Percentiles rank a stretch among this genome's conserved stretches.
Evolutionary conservation across 441 rosid genomes (phyloP).

Genomic region (Jatropha podagrica): DNA sequence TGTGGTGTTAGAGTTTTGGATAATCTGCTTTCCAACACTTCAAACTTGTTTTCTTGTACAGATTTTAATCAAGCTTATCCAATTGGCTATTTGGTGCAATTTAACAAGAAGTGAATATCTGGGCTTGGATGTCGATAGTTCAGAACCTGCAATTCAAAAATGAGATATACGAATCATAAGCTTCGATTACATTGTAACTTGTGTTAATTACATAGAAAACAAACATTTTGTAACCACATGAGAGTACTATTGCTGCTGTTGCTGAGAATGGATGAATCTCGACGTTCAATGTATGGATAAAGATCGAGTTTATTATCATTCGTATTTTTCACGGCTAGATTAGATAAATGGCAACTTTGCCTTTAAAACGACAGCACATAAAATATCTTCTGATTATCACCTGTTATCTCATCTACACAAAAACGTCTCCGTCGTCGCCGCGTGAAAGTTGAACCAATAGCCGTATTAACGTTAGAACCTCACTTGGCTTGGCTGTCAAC

Average conservation of each 20-base stretch:
- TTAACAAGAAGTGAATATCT: background rate
- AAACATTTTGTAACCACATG: background rate
- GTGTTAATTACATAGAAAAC: background rate
- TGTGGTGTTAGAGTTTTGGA: background rate
- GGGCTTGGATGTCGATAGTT: background rate
- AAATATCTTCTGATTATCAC: background rate
- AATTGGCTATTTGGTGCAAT: background rate
- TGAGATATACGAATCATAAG: background rate
- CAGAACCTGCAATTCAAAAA: background rate
- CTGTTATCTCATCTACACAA: background rate
- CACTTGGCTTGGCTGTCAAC: background rate
- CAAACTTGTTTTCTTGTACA: background rate
- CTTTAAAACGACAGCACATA: too few relatives aligned
- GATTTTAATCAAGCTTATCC: background rate
- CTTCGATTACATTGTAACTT: background rate
- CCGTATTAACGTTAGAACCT: too few relatives aligned
- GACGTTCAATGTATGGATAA: too few relatives aligned
- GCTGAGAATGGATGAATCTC: background rate
- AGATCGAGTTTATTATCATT: too few relatives aligned
- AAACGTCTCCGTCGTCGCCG: too few relatives aligned
- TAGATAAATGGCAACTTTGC: too few relatives aligned
- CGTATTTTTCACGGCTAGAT: too few relatives aligned
- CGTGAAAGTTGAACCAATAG: too few relatives aligned
- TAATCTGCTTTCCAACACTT: background rate
- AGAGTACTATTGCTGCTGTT: background rate